Conservation (phyloP, 768 basidiomycete species). For the Tricholoma matsutake region DNA sequence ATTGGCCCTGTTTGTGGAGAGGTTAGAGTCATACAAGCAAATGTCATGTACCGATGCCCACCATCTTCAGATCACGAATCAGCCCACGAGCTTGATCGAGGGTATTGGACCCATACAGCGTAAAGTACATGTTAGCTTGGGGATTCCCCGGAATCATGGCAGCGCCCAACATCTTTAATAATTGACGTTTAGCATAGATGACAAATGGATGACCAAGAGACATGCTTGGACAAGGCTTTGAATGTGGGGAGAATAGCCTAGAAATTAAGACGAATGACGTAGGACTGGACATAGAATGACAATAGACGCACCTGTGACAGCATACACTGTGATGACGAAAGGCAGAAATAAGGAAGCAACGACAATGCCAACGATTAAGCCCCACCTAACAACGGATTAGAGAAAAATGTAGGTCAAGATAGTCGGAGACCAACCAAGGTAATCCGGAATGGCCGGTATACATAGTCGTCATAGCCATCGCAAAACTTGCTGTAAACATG, state of each 20-base stretch:
- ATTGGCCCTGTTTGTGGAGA: conserved; percentile 29
- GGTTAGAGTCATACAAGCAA: conserved; percentile 6
- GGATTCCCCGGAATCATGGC: conserved; percentile 45
- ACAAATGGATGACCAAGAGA: not conserved
- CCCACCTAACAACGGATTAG: conserved; percentile 35
- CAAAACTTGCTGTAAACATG: conserved; percentile 40
- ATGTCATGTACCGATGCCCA: conserved; percentile 1
- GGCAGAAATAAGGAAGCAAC: conserved; percentile 48
- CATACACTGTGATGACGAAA: conserved; percentile 52
- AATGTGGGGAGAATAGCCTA: conserved; percentile 36
- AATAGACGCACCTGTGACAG: conserved; percentile 39
- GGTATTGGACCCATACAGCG: conserved; percentile 44
- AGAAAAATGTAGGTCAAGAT: not conserved
- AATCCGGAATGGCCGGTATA: conserved; percentile 52
- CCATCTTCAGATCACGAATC: conserved; percentile 60
- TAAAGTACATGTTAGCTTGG: conserved; percentile 50
- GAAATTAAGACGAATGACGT: not conserved
- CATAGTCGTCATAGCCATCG: conserved; percentile 38
- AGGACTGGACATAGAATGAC: too few species aligned
- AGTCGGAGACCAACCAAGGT: conserved; percentile 44
- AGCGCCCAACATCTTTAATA: conserved; percentile 46
- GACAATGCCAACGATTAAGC: conserved; percentile 48
- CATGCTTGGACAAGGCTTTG: conserved; percentile 32
- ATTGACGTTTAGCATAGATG: not conserved
- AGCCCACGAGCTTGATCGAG: conserved; percentile 47